phyloP scores from a whole-genome alignment of 805 yeast species.

The Yarrowia sp. region DNA sequence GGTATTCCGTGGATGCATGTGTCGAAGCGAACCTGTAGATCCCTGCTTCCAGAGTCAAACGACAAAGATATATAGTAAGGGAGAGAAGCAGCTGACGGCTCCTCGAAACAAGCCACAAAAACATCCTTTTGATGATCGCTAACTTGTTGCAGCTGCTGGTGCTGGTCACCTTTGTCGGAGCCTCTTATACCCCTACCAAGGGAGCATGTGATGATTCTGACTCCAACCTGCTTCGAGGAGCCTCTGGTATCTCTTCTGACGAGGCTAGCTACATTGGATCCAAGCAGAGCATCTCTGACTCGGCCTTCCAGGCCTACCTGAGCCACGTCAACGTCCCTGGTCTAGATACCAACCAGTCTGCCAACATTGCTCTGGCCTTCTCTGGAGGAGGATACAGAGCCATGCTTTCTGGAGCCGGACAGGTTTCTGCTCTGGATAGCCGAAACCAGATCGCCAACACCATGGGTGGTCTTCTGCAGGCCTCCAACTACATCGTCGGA shows the following conservation, averaged over 20 bases:
- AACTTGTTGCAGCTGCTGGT: neutral
- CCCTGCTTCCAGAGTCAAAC: neutral
- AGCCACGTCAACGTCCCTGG: slow-evolving; percentile 47
- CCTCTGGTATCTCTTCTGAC: neutral
- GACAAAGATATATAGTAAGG: neutral
- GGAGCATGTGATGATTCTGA: neutral
- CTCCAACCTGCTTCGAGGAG: neutral
- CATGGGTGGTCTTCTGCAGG: slow-evolving; percentile 68
- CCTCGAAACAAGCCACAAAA: neutral
- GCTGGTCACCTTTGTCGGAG: neutral
- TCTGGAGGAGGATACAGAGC: slow-evolving; percentile 94
- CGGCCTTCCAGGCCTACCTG: slow-evolving; percentile 46
- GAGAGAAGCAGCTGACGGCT: neutral
- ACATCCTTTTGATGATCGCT: neutral
- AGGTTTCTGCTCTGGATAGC: slow-evolving; percentile 71
- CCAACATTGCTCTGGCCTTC: slow-evolving; percentile 48
- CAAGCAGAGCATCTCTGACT: slow-evolving; percentile 33
- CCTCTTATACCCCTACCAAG: neutral
- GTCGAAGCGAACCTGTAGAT: neutral
- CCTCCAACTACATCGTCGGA: slow-evolving; percentile 67
- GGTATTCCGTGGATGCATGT: neutral
- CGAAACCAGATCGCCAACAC: slow-evolving; percentile 52
- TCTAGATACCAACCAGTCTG: slow-evolving; percentile 44
- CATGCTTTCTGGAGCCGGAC: slow-evolving; percentile 80
- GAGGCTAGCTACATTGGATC: neutral